Conservation (phyloP, 257 asterid genomes). For the Nicotiana noctiflora region DNA sequence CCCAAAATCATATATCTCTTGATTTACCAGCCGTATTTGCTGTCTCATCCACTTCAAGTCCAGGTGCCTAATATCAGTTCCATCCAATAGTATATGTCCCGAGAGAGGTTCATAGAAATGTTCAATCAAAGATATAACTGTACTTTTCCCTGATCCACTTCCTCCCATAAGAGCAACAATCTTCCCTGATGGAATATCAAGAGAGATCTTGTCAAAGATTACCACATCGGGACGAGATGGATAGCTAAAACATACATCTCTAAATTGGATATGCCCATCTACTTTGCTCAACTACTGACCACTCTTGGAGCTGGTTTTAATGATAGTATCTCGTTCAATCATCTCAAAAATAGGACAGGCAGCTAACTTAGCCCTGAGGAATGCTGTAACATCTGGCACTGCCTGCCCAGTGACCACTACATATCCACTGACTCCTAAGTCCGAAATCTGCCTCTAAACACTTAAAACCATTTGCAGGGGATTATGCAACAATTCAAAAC, state of each 20-base stretch:
- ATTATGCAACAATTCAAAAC: too few relatives aligned
- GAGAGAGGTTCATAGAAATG: constrained; percentile 79
- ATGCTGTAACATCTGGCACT: constrained; percentile 83
- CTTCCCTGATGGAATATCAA: constrained; percentile 84
- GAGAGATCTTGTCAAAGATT: constrained; percentile 57
- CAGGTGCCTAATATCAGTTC: constrained; percentile 50
- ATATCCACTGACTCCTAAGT: too few relatives aligned
- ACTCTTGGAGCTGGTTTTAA: constrained; percentile 34
- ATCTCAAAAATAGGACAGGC: constrained; percentile 88
- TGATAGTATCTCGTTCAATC: constrained; percentile 67
- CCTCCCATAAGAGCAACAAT: constrained; percentile 94
- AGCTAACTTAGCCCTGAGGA: constrained; percentile 77
- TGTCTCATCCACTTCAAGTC: constrained; percentile 82
- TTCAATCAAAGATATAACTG: constrained; percentile 81
- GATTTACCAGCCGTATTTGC: constrained; percentile 86
- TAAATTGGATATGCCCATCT: constrained; percentile 78
- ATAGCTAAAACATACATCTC: constrained; percentile 65
- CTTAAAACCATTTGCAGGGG: too few relatives aligned
- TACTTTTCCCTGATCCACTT: constrained; percentile 98
- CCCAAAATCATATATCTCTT: constrained; percentile 97
- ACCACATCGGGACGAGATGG: constrained; percentile 78
- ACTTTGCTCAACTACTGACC: constrained; percentile 50
- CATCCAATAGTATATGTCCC: constrained; percentile 66
- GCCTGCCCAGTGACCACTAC: constrained; percentile 81
- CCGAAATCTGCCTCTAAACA: too few relatives aligned